phyloP scores from a whole-genome alignment of 805 yeast species.

The Tetrapisispora fleetii region DNA sequence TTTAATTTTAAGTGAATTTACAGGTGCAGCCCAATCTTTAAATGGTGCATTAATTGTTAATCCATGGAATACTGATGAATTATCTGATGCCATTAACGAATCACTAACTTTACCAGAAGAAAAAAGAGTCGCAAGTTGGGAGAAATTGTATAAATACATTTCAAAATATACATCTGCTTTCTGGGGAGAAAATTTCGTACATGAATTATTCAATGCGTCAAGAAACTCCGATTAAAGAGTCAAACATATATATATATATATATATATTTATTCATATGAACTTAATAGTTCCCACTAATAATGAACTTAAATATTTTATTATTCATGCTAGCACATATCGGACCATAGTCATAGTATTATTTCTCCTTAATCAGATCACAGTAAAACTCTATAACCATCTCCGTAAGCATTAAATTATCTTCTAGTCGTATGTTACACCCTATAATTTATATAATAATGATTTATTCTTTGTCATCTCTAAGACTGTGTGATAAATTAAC shows the following conservation, averaged over 20 bases:
- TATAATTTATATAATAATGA: too few relatives aligned
- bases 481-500: too few relatives aligned
- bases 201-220: conserved; percentile 52
- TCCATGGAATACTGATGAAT: conserved; percentile 97
- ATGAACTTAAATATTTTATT: too few relatives aligned
- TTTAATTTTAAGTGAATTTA: conserved; percentile 82
- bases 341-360: too few relatives aligned
- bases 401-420: too few relatives aligned
- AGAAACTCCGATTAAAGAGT: not conserved
- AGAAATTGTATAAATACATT: conserved; percentile 76
- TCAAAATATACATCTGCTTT: conserved; percentile 88
- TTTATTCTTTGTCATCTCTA: too few relatives aligned
- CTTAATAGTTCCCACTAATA: too few relatives aligned
- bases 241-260: not conserved
- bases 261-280: not conserved
- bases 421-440: too few relatives aligned
- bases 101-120: conserved; percentile 79
- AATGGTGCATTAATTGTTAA: conserved; percentile 91
- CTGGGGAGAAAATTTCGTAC: conserved; percentile 96
- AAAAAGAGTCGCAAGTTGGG: conserved; percentile 67
- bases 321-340: too few relatives aligned
- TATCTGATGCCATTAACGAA: conserved; percentile 77
- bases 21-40: conserved; percentile 98
- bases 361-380: too few relatives aligned
- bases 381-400: too few relatives aligned